Evolutionary conservation across 805 yeast species (phyloP).

Genomic region (Pichia phayaonensis): DNA sequence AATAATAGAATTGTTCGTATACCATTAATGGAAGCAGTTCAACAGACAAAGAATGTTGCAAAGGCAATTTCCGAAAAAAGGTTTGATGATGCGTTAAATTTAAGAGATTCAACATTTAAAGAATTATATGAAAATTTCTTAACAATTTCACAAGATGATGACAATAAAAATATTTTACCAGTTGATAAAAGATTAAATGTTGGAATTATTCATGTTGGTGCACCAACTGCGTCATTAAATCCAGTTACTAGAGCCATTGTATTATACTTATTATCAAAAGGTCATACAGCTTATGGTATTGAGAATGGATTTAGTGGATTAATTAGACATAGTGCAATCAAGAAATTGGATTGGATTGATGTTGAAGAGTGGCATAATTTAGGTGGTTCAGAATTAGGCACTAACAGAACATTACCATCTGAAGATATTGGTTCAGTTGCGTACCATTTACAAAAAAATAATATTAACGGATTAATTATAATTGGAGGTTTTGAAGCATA

Average conservation of each 20-base stretch:
- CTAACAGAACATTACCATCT: conserved; percentile 80
- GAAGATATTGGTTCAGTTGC: conserved; percentile 88
- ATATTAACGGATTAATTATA: conserved; percentile 80
- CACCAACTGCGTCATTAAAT: conserved; percentile 96
- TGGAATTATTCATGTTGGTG: conserved; percentile 90
- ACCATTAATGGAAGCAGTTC: conserved; percentile 86
- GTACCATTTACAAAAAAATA: conserved; percentile 81
- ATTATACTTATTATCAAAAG: conserved; percentile 77
- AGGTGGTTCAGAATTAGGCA: conserved; percentile 97
- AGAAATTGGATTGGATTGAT: conserved; percentile 70
- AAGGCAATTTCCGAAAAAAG: conserved; percentile 71
- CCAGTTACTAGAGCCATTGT: conserved; percentile 90
- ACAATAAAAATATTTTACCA: conserved; percentile 54
- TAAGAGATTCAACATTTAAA: conserved; percentile 82
- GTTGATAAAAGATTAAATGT: conserved; percentile 53
- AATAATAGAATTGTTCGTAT: conserved; percentile 83
- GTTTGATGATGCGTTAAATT: conserved; percentile 77
- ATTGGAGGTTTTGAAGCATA: conserved; percentile 99
- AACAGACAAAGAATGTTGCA: conserved; percentile 83
- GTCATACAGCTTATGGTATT: conserved; percentile 86
- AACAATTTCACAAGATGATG: conserved; percentile 66
- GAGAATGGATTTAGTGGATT: conserved; percentile 92
- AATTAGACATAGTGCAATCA: conserved; percentile 79
- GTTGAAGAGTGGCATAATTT: conserved; percentile 80
- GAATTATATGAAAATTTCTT: conserved; percentile 72